These are phyloP conservation scores for Aegilops speltoides DNA, from an alignment of 176 grass and related monocot genomes.

Conservation along the genomic window DNA sequence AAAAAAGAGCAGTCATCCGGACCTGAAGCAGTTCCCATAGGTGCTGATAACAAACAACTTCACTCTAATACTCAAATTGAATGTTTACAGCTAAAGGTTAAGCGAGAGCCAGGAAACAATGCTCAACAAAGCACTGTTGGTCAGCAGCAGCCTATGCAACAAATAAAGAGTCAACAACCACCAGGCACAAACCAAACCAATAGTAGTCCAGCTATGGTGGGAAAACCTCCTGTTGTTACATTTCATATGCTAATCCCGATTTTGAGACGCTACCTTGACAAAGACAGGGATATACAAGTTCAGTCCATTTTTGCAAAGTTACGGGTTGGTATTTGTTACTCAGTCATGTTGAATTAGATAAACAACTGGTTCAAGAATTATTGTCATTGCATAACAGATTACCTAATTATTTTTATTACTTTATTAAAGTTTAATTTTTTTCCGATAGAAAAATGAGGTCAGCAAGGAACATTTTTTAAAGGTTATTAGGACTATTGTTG, in stretches of 20 bases:
- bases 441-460: conserved; percentile 87
- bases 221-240: conserved; percentile 73
- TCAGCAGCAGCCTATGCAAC: conserved; percentile 47
- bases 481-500: conserved; percentile 90
- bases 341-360: conserved; percentile 22
- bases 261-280: conserved; percentile 84
- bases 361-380: background rate
- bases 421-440: conserved; percentile 15
- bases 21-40: conserved; percentile 37
- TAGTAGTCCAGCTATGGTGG: conserved; percentile 31
- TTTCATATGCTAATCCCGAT: conserved; percentile 96
- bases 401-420: conserved; percentile 19
- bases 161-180: conserved; percentile 63
- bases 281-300: conserved; percentile 87
- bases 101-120: conserved; percentile 50
- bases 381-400: conserved; percentile 4
- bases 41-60: conserved; percentile 28
- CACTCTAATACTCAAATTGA: conserved; percentile 30
- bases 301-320: conserved; percentile 80
- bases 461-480: conserved; percentile 92
- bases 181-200: conserved; percentile 54
- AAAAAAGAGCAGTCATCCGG: conserved; percentile 38
- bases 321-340: conserved; percentile 60
- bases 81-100: conserved; percentile 30
- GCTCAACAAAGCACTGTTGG: conserved; percentile 50